Percentiles rank a stretch among this genome's conserved stretches.
Conservation (phyloP, 1,139 yeast genomes). For the Candida frijolesensis region DNA sequence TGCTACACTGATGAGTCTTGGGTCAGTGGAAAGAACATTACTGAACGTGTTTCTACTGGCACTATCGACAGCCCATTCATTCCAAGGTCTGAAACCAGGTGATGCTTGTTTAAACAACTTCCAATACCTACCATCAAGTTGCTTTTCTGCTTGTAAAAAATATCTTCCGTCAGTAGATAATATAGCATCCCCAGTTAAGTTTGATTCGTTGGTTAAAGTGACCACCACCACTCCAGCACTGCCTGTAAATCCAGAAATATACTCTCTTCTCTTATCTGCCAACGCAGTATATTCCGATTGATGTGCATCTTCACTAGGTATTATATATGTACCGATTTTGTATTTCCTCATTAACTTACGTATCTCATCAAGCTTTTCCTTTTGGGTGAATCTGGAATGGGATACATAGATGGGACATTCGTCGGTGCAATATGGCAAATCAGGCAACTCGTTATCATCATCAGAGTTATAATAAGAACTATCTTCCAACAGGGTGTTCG, state of each 20-base stretch:
- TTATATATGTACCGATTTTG: conserved; percentile 51
- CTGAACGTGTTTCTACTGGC: conserved; percentile 37
- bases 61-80: conserved; percentile 35
- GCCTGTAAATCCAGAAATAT: conserved; percentile 55
- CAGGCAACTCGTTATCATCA: conserved; percentile 28
- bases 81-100: conserved; percentile 41
- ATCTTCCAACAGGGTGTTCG: conserved; percentile 12
- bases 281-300: conserved; percentile 56
- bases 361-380: conserved; percentile 32
- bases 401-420: conserved; percentile 14
- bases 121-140: conserved; percentile 40
- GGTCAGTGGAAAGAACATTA: conserved; percentile 43
- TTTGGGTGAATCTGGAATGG: conserved; percentile 12
- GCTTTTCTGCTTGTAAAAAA: conserved; percentile 49
- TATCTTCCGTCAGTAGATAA: conserved; percentile 62
- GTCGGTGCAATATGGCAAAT: conserved; percentile 25
- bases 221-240: conserved; percentile 59
- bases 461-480: conserved; percentile 18
- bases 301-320: conserved; percentile 65
- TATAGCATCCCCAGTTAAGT: conserved; percentile 43
- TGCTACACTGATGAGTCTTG: conserved; percentile 35
- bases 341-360: conserved; percentile 43
- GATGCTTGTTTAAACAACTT: conserved; percentile 41
- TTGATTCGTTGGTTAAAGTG: conserved; percentile 37
- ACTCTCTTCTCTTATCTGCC: conserved; percentile 54